These are phyloP conservation scores for Arthrobotrys iridis DNA, from an alignment of 2,329 filamentous ascomycete genomes.

Conservation along the genomic window DNA sequence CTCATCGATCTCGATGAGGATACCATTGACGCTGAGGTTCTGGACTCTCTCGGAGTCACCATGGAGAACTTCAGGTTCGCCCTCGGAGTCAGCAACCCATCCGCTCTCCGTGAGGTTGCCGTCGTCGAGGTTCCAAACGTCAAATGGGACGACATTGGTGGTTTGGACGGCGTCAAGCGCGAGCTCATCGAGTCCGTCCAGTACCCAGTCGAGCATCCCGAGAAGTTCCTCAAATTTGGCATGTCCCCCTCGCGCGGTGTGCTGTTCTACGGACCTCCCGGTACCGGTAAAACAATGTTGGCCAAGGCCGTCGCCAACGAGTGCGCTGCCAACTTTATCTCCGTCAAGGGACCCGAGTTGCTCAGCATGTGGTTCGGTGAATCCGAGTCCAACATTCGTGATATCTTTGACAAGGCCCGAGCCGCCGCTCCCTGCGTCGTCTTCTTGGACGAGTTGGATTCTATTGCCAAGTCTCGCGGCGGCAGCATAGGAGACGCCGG, in stretches of 20 bases:
- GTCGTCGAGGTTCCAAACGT: constrained; percentile 99
- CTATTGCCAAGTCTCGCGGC: constrained; percentile 98
- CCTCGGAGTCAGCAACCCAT: constrained; percentile 97
- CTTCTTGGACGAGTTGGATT: constrained; percentile 98
- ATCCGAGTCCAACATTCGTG: constrained; percentile 99
- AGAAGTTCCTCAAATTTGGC: constrained; percentile 99
- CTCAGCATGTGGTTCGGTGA: constrained; percentile 99
- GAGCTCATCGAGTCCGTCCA: constrained; percentile 99
- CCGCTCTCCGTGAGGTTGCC: constrained; percentile 95
- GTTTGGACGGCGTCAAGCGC: constrained; percentile 97
- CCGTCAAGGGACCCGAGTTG: constrained; percentile 96
- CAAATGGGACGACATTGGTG: constrained; percentile 99
- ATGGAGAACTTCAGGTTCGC: constrained; percentile 99
- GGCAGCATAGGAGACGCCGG: constrained; percentile 95
- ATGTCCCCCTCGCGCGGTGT: constrained; percentile 98
- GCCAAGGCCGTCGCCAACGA: constrained; percentile 99
- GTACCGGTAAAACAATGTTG: constrained; percentile 99
- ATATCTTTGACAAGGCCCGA: constrained; percentile 99
- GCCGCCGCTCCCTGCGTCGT: constrained; percentile 97
- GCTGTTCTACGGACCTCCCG: constrained; percentile 96
- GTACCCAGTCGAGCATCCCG: constrained; percentile 98
- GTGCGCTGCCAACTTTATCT: constrained; percentile 99
- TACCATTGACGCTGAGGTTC: constrained; percentile 97
- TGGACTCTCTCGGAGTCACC: constrained; percentile 96
- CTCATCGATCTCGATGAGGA: constrained; percentile 98